phyloP scores from a whole-genome alignment of 768 basidiomycete species.

The Russula olivacea region DNA sequence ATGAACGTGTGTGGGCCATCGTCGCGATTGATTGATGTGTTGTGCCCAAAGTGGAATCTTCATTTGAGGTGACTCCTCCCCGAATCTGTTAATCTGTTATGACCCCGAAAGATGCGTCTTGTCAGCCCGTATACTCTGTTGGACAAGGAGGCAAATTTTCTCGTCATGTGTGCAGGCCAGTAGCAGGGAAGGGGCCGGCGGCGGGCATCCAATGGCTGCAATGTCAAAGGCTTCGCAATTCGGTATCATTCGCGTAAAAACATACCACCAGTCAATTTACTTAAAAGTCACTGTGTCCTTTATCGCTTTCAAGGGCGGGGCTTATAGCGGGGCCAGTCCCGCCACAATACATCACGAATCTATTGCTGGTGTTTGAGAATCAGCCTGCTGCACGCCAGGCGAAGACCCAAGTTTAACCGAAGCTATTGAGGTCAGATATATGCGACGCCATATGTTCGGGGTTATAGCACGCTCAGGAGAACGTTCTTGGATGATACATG shows the following conservation, averaged over 20 bases:
- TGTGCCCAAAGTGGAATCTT: conserved; percentile 5
- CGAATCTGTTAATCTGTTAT: not conserved
- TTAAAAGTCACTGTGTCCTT: not conserved
- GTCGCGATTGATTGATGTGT: not conserved
- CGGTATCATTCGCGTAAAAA: not conserved
- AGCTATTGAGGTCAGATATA: no score
- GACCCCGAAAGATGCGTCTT: conserved; percentile 8
- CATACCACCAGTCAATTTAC: not conserved
- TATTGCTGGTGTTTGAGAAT: no score
- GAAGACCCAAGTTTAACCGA: not conserved
- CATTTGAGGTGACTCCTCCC: conserved; percentile 3
- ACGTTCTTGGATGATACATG: no score
- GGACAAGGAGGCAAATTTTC: no score
- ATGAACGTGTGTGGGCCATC: conserved; percentile 46
- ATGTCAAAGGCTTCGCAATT: not conserved
- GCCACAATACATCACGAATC: no score
- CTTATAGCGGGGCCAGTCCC: not conserved
- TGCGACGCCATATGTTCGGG: no score
- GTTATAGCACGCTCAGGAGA: no score
- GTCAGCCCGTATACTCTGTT: not conserved
- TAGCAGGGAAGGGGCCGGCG: not conserved
- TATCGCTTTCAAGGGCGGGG: not conserved
- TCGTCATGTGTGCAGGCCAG: not conserved
- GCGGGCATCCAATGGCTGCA: not conserved
- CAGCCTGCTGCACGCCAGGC: not conserved